Evolutionary conservation across 768 basidiomycete genomes (phyloP).

Genomic region (Lactarius pseudohatsudake): DNA sequence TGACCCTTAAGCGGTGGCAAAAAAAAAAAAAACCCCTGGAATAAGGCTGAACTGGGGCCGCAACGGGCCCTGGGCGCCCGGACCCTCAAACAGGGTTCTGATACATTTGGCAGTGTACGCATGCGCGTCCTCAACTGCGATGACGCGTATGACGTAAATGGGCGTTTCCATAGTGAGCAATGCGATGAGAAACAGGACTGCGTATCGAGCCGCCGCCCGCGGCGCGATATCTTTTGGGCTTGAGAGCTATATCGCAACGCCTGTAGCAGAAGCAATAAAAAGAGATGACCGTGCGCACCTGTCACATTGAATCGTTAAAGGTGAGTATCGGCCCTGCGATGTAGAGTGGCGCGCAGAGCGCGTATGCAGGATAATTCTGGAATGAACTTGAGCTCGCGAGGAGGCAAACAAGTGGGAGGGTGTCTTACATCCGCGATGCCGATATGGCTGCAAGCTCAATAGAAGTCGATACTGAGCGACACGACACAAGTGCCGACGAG

Average conservation of each 20-base stretch:
- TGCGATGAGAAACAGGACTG: constrained; percentile 66
- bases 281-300: constrained; percentile 48
- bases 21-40: too few species aligned
- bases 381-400: constrained; percentile 26
- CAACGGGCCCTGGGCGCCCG: too few species aligned
- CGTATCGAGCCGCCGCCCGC: constrained; percentile 51
- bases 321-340: constrained; percentile 96
- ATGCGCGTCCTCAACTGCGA: constrained; percentile 88
- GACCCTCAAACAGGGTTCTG: too few species aligned
- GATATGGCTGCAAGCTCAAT: too few species aligned
- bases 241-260: constrained; percentile 47
- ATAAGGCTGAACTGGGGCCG: too few species aligned
- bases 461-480: too few species aligned
- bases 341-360: constrained; percentile 88
- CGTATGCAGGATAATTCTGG: constrained; percentile 75
- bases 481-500: too few species aligned
- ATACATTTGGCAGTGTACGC: too few species aligned
- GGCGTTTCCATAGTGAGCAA: constrained; percentile 87
- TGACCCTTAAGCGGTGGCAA: too few species aligned
- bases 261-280: not conserved
- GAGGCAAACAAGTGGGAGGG: too few species aligned
- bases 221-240: constrained; percentile 49
- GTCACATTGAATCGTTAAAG: constrained; percentile 94
- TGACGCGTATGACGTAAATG: constrained; percentile 93
- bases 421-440: too few species aligned